Base-by-base conservation (phyloP, 2,329 filamentous ascomycete species). In the Aspergillus candidus region DNA sequence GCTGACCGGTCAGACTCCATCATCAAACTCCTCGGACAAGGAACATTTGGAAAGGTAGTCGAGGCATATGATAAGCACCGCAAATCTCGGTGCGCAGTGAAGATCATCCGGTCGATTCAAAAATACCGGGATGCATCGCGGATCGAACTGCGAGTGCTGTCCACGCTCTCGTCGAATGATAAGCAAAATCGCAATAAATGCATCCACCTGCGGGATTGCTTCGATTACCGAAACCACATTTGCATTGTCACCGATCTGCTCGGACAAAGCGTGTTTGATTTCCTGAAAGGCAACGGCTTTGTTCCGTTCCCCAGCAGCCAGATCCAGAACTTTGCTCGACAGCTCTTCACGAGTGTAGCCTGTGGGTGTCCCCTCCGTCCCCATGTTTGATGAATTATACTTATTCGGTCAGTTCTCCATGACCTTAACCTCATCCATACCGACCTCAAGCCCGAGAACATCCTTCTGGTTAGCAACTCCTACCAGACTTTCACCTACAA, bases 301-400 rank as follows among this genome's bases (percentile, higher is more conserved):
- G 89, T 95, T 13, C 93, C 93, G 1, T 98, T 98, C 61, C 93
- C 93, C 11, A 97, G 94, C 74, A 96, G 90, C 54, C 93, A 98
- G 68, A 98, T 98, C 47, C 93, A 97, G 67, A 91, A 81, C 63
- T 97, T 98, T 74, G 93, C 93, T 38, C 82, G 91, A 39, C 93
- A 98, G 64, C 75, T 98, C 12, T 86, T 98, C 49, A 97, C 91
- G n/a, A 97, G 91, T 60, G 94, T 98, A 60, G 93, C 93, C 46
- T 98, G 88, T 94, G 72, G 76, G 88, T 81, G 12, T 12, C 35
- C n/a, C 33, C 8, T 14, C 36, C n/a, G 11, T 32, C 33, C n/a
- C 11, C 17, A 37, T 34, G 8, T 15, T 41, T 41, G 43, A 31
- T 38, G 22, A 40, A n/a, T 44, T 40, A 47, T 60, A 51, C 66